Evolutionary conservation across 2,329 filamentous ascomycete species (phyloP).

Genomic region (Cladosporium sp.): DNA sequence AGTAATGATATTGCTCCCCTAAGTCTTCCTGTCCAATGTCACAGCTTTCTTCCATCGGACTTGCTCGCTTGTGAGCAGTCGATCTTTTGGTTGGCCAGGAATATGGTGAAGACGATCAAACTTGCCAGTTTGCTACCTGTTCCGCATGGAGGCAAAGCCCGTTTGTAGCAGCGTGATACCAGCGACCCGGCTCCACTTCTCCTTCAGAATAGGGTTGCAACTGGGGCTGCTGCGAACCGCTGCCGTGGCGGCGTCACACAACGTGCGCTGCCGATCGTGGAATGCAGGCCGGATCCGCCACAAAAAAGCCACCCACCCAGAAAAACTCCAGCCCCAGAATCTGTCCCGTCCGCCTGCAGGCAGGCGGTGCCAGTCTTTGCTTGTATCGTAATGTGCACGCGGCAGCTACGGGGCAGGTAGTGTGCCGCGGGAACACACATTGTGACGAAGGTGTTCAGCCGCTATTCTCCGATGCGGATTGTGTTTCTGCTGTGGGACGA

Average conservation of each 20-base stretch:
- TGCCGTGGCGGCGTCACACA: conserved; percentile 13
- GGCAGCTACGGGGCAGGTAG: not conserved
- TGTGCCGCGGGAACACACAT: conserved; percentile 11
- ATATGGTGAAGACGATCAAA: not conserved
- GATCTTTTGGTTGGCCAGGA: not conserved
- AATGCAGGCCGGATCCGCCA: not conserved
- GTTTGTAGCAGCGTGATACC: conserved; percentile 15
- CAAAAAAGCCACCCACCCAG: not conserved
- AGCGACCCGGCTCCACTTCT: conserved; percentile 7
- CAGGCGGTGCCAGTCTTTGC: conserved; percentile 1
- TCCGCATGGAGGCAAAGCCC: not conserved
- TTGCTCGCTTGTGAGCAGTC: conserved; percentile 13
- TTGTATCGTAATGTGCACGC: conserved; percentile 4
- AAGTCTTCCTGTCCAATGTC: not conserved
- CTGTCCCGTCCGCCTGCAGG: not conserved
- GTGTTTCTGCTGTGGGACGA: conserved; percentile 8
- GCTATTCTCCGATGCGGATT: conserved; percentile 15
- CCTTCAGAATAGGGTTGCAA: conserved; percentile 17
- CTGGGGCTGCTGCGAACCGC: conserved; percentile 19
- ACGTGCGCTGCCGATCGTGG: not conserved
- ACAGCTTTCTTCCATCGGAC: not conserved
- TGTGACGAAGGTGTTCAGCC: conserved; percentile 14
- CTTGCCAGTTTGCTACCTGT: not conserved
- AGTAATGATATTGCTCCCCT: not conserved
- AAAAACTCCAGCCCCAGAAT: not conserved